Evolutionary conservation across 2,329 filamentous ascomycete genomes (phyloP), one percentile per base, ranked within the genome.

Genomic region (Microthyrium microscopicum): DNA sequence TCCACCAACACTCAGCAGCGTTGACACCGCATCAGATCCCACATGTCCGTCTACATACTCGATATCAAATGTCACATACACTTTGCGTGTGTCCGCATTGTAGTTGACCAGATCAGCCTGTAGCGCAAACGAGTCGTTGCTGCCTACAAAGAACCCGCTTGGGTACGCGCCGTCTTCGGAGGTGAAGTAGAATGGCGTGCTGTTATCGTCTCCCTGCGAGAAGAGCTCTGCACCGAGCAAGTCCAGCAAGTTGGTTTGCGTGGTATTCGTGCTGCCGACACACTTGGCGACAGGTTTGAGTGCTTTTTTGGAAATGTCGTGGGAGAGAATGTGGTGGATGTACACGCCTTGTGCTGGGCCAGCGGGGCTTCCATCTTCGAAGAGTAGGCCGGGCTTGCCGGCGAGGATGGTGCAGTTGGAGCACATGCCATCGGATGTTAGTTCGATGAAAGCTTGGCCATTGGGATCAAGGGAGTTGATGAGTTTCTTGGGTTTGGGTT

Each of bases 41-140:
- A 8, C 13, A 6, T 15, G 5, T 3, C 31, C 34, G 17, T 16
- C 15, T 9, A 36, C n/a, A 5, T 34, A 36, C 29, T 36, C 34
- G 7, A 34, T 12, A 25, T 34, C 29, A 5, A 35, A 12, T 6
- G 28, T 21, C 5, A 35, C 20, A 18, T 36, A 36, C 11, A 36
- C 9, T n/a, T 36, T 26, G n/a, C 16, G 4, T 8, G 31, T n/a
- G n/a, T 5, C 19, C 13, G n/a, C 20, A 12, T 36, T 19, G 20
- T 36, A 36, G 21, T 36, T 36, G 4, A 36, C 34, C 13, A 36
- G 8, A 18, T 35, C 33, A 7, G 9, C 8, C 27, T 35, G 29
- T 8, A 34, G 7, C 13, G 19, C 9, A 16, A 35, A 35, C 18
- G 9, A 35, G 8, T 34, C 33, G 7, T 34, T n/a, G 7, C 9